Percentiles rank a stretch among this genome's conserved stretches.
phyloP scores from a whole-genome alignment of 164 flowering plant genomes.

The grape (Vitis vinifera) region DNA sequence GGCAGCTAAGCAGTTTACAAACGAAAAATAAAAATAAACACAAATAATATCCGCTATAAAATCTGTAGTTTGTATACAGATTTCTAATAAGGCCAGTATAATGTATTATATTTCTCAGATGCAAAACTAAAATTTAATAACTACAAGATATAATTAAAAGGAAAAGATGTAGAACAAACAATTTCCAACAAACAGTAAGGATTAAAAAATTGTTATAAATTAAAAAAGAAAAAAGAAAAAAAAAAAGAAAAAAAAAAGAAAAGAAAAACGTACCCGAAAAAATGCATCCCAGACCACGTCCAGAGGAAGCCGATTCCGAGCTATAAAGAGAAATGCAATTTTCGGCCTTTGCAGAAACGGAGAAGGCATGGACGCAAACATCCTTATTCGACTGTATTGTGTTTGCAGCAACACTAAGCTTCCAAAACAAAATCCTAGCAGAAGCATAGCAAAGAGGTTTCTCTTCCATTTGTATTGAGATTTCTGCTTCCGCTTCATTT shows the following conservation, averaged over 20 bases:
- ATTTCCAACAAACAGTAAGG: no score
- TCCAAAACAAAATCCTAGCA: slow-evolving; percentile 55
- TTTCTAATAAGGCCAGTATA: no score
- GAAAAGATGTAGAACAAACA: no score
- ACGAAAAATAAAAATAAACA: no score
- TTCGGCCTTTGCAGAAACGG: slow-evolving; percentile 48
- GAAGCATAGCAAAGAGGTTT: slow-evolving; percentile 37
- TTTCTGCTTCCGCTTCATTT: slow-evolving; percentile 51
- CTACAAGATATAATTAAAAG: no score
- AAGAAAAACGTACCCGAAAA: slow-evolving; percentile 56
- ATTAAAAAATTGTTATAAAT: not conserved
- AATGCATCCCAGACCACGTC: slow-evolving; percentile 87
- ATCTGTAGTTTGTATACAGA: no score
- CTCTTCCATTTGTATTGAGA: slow-evolving; percentile 55
- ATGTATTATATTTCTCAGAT: no score
- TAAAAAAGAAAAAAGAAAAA: not conserved
- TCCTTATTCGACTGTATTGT: slow-evolving; percentile 40
- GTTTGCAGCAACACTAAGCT: slow-evolving; percentile 55
- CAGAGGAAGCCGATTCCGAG: slow-evolving; percentile 81
- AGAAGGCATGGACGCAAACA: slow-evolving; percentile 31
- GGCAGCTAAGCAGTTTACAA: no score
- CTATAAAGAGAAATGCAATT: slow-evolving; percentile 85
- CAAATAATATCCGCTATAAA: no score
- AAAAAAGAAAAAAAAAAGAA: slow-evolving; percentile 1
- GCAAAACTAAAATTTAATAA: no score